Evolutionary conservation across 768 basidiomycete genomes (phyloP), one percentile per base, ranked within the genome.

Genomic region (Boletus pseudo-olivaceus): DNA sequence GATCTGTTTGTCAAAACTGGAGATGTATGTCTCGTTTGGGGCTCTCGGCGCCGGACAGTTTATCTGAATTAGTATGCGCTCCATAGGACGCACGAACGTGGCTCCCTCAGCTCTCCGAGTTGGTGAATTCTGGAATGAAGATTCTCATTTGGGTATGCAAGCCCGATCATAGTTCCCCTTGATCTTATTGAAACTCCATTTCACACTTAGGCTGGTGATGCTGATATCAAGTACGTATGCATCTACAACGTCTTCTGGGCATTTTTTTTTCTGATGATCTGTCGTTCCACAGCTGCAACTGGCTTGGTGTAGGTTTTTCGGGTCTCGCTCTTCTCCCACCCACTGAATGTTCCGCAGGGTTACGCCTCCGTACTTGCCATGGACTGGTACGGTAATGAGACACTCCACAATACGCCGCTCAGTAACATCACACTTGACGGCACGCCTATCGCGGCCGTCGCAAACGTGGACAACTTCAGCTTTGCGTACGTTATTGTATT

Each of bases 401-500:
- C 69, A 1, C 60, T 78, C 20, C 73, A 73, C 50, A 63, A 58
- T 30, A 77, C 75, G 4, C 72, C 74, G 14, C 72, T 76, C 15
- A 75, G 58, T 5, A 84, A 84, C 55, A 84, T 86, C 72, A 84
- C 84, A 0, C 76, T 86, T 27, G 49, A 75, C 35, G 82, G 78
- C 2, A 67, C 64, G 6, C 58, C 81, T 0, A 78, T 87, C 5
- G 85, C 82, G 0, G 79, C 82, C 0, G 75, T 85, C 17, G 78
- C 83, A 63, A 85, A 85, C 47, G 79, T 87, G 33, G 82, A 82
- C 56, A 83, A 83, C 54, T 85, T 86, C 62, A 74, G 81, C 0
- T 87, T 87, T 65, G 85, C 83, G 83, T 85, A 53, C 61, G 83
- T 77, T 23, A 7, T n/a, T n/a, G n/a, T 33, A 14, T 12, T 33